Percentiles rank a stretch among this genome's conserved stretches.
phyloP scores from a whole-genome alignment of 176 grass and related monocot genomes.

The Calamus simplicifolius region DNA sequence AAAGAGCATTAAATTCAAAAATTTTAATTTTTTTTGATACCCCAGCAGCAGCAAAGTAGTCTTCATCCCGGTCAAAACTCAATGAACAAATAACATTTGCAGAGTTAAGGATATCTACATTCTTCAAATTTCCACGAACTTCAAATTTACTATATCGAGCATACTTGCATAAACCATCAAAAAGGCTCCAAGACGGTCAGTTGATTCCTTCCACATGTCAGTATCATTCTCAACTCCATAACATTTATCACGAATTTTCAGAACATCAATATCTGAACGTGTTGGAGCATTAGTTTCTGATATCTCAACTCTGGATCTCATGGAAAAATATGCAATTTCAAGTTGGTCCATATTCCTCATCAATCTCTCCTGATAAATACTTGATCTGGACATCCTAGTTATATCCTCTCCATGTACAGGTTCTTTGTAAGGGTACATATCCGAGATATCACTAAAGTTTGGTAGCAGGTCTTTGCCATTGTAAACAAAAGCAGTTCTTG shows the following conservation, averaged over 20 bases:
- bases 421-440: constrained; percentile 16
- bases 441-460: constrained; percentile 28
- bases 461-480: constrained; percentile 15
- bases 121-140: constrained; percentile 69
- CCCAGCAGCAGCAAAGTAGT: constrained; percentile 93
- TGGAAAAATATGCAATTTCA: constrained; percentile 80
- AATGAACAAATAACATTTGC: constrained; percentile 96
- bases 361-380: constrained; percentile 51
- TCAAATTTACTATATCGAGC: constrained; percentile 79
- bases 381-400: constrained; percentile 27
- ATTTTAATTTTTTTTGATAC: constrained; percentile 99
- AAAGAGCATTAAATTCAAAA: constrained; percentile 83
- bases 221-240: constrained; percentile 35
- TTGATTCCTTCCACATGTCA: constrained; percentile 22
- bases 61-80: constrained; percentile 94
- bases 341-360: constrained; percentile 73
- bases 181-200: constrained; percentile 71
- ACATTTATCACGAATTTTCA: constrained; percentile 48
- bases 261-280: constrained; percentile 57
- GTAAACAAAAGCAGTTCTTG: constrained; percentile 24
- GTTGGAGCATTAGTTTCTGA: constrained; percentile 27
- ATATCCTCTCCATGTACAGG: constrained; percentile 20
- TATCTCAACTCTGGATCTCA: constrained; percentile 57
- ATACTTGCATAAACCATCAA: constrained; percentile 94
- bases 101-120: constrained; percentile 70